A percentile compares a stretch with the other conserved stretches of the same genome.
phyloP scores from a whole-genome alignment of 352 stramenopile species.

The Pythium biforme region DNA sequence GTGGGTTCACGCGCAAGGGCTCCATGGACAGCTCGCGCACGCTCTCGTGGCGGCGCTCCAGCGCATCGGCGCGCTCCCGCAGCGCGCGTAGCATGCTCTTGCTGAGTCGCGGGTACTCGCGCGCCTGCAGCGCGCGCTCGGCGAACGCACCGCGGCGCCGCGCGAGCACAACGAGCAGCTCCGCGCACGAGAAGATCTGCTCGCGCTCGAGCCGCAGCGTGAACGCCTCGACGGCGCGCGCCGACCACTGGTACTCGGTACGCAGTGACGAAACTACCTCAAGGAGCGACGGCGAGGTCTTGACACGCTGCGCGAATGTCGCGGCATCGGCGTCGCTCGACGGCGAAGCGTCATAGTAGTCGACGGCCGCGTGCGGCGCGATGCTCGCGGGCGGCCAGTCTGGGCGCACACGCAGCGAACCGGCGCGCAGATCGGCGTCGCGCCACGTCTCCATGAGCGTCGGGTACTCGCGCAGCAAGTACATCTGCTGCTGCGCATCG shows the following conservation, averaged over 20 bases:
- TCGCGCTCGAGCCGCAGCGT: slow-evolving; percentile 32
- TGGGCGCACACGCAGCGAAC: slow-evolving; percentile 29
- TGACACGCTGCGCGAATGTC: slow-evolving; percentile 17
- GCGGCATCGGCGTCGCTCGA: not conserved
- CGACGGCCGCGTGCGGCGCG: slow-evolving; percentile 18
- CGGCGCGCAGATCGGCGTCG: slow-evolving; percentile 18
- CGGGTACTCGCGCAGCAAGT: slow-evolving; percentile 49
- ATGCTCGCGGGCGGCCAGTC: slow-evolving; percentile 41
- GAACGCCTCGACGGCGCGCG: slow-evolving; percentile 34
- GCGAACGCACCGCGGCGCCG: slow-evolving; percentile 32
- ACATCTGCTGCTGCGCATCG: slow-evolving; percentile 43
- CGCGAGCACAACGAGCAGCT: slow-evolving; percentile 35
- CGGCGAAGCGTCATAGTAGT: slow-evolving; percentile 13
- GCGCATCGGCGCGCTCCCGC: slow-evolving; percentile 5
- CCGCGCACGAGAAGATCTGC: slow-evolving; percentile 43
- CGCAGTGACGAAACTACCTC: slow-evolving; percentile 33
- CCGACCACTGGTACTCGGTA: slow-evolving; percentile 47
- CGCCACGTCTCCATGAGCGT: slow-evolving; percentile 63
- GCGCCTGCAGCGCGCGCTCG: slow-evolving; percentile 47
- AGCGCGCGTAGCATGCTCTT: slow-evolving; percentile 44
- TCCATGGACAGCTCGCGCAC: slow-evolving; percentile 23
- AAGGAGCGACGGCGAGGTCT: slow-evolving; percentile 32
- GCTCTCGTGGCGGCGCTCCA: slow-evolving; percentile 23
- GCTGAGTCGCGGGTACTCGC: slow-evolving; percentile 48
- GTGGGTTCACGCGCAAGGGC: slow-evolving; percentile 22